phyloP scores from a whole-genome alignment of 2,329 filamentous ascomycete genomes.

The Pseudocercospora eumusae region DNA sequence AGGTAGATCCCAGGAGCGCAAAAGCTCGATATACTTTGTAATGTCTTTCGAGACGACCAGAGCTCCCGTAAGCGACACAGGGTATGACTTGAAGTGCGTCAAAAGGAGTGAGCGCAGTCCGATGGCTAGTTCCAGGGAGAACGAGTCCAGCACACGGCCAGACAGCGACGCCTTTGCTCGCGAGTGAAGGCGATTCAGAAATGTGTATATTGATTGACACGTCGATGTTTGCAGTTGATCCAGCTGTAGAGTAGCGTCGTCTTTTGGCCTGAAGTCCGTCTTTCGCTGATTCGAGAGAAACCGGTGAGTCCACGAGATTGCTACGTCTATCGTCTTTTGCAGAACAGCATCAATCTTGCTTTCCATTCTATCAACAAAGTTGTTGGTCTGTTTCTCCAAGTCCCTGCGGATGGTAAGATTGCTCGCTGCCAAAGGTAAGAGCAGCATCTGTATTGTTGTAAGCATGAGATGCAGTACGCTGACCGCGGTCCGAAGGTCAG shows the following conservation, averaged over 20 bases:
- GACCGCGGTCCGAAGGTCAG: slow-evolving; percentile 75
- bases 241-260: slow-evolving; percentile 72
- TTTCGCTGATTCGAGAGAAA: slow-evolving; percentile 78
- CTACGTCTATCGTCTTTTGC: slow-evolving; percentile 69
- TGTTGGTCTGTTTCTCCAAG: slow-evolving; percentile 79
- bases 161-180: slow-evolving; percentile 70
- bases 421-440: slow-evolving; percentile 83
- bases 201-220: slow-evolving; percentile 77
- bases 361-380: slow-evolving; percentile 75
- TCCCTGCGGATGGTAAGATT: slow-evolving; percentile 88
- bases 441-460: slow-evolving; percentile 84
- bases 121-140: slow-evolving; percentile 80
- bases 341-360: slow-evolving; percentile 75
- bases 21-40: slow-evolving; percentile 83
- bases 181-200: slow-evolving; percentile 67
- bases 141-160: slow-evolving; percentile 77
- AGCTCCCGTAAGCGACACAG: slow-evolving; percentile 87
- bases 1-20: slow-evolving; percentile 74
- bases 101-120: slow-evolving; percentile 77
- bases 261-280: slow-evolving; percentile 84
- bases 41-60: slow-evolving; percentile 97
- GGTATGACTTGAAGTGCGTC: slow-evolving; percentile 92
- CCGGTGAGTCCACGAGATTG: slow-evolving; percentile 73
- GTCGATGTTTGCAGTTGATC: slow-evolving; percentile 75
- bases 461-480: slow-evolving; percentile 92